Evolutionary conservation across 2,329 filamentous ascomycete species (phyloP), one percentile per base, ranked within the genome.

Genomic region (Endoconidiophora polonica): DNA sequence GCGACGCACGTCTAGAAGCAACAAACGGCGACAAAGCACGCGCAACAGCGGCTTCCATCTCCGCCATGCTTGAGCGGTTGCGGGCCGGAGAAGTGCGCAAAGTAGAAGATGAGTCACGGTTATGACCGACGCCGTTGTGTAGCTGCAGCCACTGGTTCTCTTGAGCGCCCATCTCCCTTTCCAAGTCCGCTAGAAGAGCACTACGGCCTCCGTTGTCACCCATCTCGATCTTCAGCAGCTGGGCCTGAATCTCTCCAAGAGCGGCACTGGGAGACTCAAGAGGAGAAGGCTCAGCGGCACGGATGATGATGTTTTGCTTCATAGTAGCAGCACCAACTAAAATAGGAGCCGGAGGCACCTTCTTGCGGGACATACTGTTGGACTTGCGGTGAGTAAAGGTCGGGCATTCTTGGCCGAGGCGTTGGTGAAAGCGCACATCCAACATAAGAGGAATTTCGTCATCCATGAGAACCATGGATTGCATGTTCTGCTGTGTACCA

Each of bases 121-220:
- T 63, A 12, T 4, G 29, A 12, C 2, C 29, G 39, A 78, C 59
- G 37, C 71, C 68, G 23, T 69, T 63, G 51, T 75, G 74, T 62
- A 80, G 69, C 46, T 70, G 63, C 50, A 73, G 69, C 78, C 77
- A 81, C 55, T 73, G 70, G 49, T 67, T 67, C 58, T 78, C 74
- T 58, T 81, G 73, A 55, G 68, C 60, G 0, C 71, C 74, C 69
- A 81, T 76, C 59, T 82, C 78, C 54, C 65, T 66, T 58, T 82
- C 78, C 1, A 82, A 63, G 53, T 76, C 71, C 29, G 74, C 70
- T 1, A 82, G 63, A 2, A 79, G 65, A 33, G 65, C 67, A 44
- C 45, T 33, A 16, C 48, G 52, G 23, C 24, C 38, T 4, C 38
- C 37, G 4, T 40, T 22, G n/a, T 45, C 33, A 2, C 49, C 48